A percentile compares a stretch with the other conserved stretches of the same genome.
These are phyloP conservation scores for Metschnikowia anglica DNA, from an alignment of 805 yeast species.

Conservation along the genomic window DNA sequence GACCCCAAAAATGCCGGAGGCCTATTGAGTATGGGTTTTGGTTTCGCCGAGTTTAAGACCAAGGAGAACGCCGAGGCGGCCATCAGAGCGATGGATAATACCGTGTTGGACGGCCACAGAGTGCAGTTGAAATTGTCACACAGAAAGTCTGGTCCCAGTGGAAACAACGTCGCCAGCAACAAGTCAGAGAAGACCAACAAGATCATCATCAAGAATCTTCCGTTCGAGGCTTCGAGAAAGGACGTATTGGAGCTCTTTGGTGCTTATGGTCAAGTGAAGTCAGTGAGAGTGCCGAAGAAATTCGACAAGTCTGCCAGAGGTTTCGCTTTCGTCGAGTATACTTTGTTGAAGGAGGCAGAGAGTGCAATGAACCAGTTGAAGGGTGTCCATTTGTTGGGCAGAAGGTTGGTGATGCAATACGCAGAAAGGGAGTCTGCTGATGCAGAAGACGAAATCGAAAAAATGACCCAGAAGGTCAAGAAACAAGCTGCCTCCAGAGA, in stretches of 20 bases:
- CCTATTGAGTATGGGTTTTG: conserved; percentile 93
- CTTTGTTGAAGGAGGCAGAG: conserved; percentile 84
- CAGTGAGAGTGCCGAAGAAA: conserved; percentile 94
- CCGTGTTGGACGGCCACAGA: conserved; percentile 83
- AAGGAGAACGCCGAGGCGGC: conserved; percentile 79
- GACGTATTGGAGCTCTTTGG: conserved; percentile 92
- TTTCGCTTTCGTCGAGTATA: conserved; percentile 94
- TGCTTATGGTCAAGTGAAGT: conserved; percentile 90
- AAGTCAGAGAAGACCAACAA: conserved; percentile 57
- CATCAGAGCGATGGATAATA: conserved; percentile 68
- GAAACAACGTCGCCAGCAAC: conserved; percentile 22
- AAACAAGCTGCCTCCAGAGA: conserved; percentile 79
- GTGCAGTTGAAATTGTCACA: conserved; percentile 86
- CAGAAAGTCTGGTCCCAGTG: conserved; percentile 51
- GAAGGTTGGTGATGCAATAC: conserved; percentile 89
- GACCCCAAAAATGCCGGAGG: conserved; percentile 71
- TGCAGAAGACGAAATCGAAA: conserved; percentile 87
- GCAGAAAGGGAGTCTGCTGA: conserved; percentile 80
- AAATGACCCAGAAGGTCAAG: conserved; percentile 83
- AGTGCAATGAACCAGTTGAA: conserved; percentile 88
- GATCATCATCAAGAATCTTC: conserved; percentile 92
- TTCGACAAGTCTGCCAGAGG: conserved; percentile 95
- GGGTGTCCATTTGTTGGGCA: conserved; percentile 95
- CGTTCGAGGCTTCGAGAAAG: conserved; percentile 91
- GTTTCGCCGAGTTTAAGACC: conserved; percentile 87